Conservation (phyloP, 495 filamentous ascomycete species). For the Penicillium steckii region DNA sequence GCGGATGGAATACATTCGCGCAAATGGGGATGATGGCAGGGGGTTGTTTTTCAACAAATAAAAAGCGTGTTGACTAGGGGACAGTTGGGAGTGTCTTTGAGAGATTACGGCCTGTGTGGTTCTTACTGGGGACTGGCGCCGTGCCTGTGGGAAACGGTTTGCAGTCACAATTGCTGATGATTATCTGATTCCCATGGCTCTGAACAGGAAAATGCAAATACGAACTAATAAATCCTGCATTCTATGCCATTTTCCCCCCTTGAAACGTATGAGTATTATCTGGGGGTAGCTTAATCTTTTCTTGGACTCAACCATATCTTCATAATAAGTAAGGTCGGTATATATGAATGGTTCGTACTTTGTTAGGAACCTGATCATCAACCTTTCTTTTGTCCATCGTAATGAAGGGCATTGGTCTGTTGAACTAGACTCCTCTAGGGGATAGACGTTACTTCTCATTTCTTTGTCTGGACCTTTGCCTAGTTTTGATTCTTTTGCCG, state of each 20-base stretch:
- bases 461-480: background rate
- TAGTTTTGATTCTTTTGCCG: background rate
- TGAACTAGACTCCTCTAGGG: no score
- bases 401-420: no score
- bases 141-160: constrained; percentile 1
- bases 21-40: constrained; percentile 4
- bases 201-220: constrained; percentile 25
- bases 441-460: no score
- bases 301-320: no score
- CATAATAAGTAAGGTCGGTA: no score
- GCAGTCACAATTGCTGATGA: constrained; percentile 13
- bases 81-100: background rate
- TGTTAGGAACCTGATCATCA: no score
- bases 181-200: constrained; percentile 13
- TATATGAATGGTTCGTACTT: no score
- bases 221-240: constrained; percentile 21
- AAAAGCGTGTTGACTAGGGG: constrained; percentile 6
- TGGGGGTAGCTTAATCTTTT: no score
- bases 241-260: background rate
- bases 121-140: constrained; percentile 1
- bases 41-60: constrained; percentile 14
- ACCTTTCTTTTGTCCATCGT: background rate
- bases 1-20: constrained; percentile 3
- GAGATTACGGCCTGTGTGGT: constrained; percentile 4
- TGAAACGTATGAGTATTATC: background rate